Evolutionary conservation across 2,329 filamentous ascomycete genomes (phyloP).

Genomic region (Lachnellula hyalina): DNA sequence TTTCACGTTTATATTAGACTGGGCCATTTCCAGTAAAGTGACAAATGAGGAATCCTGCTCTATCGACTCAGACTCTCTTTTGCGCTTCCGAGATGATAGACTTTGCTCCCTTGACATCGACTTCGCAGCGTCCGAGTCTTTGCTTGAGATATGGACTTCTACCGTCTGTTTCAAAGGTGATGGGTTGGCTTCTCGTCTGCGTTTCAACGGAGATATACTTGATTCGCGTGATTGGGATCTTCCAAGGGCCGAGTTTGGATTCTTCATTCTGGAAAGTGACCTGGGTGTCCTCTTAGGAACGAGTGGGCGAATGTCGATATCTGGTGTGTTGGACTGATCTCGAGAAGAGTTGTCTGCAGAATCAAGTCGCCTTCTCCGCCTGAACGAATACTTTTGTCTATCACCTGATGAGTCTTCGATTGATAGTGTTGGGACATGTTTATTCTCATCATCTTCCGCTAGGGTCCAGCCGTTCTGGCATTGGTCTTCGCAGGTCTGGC

Average conservation of each 20-base stretch:
- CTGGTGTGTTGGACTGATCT: constrained; percentile 52
- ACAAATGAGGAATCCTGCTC: background rate
- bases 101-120: background rate
- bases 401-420: constrained; percentile 24
- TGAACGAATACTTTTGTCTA: constrained; percentile 44
- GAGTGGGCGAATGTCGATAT: constrained; percentile 35
- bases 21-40: background rate
- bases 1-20: background rate
- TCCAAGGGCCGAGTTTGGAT: constrained; percentile 16
- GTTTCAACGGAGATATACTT: constrained; percentile 16
- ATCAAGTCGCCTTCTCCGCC: constrained; percentile 43
- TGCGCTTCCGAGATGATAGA: background rate
- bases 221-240: constrained; percentile 21
- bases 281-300: constrained; percentile 25
- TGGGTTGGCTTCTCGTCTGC: constrained; percentile 16
- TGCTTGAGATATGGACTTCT: background rate
- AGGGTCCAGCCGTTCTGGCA: constrained; percentile 76
- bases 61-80: constrained; percentile 3
- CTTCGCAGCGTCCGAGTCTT: background rate
- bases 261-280: constrained; percentile 22
- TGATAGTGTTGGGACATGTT: constrained; percentile 23
- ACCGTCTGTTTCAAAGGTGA: constrained; percentile 2
- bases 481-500: constrained; percentile 73
- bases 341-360: constrained; percentile 45
- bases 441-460: constrained; percentile 39